These are phyloP conservation scores for Lathyrus aphaca DNA, from an alignment of 306 rosid species.

Conservation along the genomic window DNA sequence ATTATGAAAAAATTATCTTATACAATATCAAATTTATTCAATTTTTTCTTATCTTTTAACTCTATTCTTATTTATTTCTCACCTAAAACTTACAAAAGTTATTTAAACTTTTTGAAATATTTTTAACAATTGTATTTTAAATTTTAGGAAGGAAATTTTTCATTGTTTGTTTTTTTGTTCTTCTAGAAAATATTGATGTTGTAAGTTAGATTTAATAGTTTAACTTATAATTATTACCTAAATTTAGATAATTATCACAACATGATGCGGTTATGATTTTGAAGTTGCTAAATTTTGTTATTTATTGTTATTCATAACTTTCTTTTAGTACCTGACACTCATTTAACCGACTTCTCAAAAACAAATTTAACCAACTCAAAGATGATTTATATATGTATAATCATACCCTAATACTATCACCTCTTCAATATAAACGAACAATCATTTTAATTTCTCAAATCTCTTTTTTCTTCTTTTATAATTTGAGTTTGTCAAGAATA, in stretches of 20 bases:
- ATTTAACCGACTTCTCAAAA: conserved; percentile 2
- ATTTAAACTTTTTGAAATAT: no score
- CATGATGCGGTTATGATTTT: neutral
- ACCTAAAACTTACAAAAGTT: no score
- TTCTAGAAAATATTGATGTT: neutral
- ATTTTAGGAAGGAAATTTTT: neutral
- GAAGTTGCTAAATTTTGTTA: neutral
- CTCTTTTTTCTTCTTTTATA: neutral
- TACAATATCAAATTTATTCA: no score
- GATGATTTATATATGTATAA: conserved; percentile 15
- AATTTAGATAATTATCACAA: neutral
- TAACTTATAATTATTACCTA: neutral
- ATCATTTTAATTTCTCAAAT: neutral
- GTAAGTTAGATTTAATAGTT: neutral
- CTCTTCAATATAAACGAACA: neutral
- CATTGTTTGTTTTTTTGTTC: neutral
- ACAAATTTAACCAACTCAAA: conserved; percentile 34
- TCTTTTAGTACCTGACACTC: neutral
- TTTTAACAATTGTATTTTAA: neutral
- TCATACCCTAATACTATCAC: neutral
- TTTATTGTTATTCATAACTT: conserved; percentile 25
- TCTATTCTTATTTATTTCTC: no score
- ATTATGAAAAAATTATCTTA: no score
- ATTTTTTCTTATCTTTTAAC: no score
- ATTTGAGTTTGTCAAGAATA: neutral